phyloP scores from a whole-genome alignment of 805 yeast genomes.

The Starmerella kuoi region DNA sequence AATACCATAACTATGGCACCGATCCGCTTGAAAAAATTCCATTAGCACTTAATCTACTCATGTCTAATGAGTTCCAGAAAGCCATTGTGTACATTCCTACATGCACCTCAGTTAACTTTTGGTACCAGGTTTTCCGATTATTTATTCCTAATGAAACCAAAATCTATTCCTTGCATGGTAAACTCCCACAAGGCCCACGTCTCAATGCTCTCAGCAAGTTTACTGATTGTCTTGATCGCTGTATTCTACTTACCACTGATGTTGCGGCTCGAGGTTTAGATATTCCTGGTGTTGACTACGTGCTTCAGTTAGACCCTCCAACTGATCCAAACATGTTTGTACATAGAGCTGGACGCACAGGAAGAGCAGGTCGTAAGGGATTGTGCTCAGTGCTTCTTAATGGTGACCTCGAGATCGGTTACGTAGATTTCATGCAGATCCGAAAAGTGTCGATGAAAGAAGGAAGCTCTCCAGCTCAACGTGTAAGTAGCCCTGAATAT shows the following conservation, averaged over 20 bases:
- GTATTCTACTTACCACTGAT: slow-evolving; percentile 79
- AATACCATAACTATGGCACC: slow-evolving; percentile 36
- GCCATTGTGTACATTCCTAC: slow-evolving; percentile 89
- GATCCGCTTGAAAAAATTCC: slow-evolving; percentile 54
- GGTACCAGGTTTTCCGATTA: slow-evolving; percentile 26
- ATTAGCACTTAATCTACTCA: slow-evolving; percentile 41
- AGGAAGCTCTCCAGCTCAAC: slow-evolving; percentile 6
- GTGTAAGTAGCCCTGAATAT: slow-evolving; percentile 7
- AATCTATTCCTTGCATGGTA: slow-evolving; percentile 79
- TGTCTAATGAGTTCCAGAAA: slow-evolving; percentile 51
- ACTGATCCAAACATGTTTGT: slow-evolving; percentile 82
- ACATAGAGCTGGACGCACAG: slow-evolving; percentile 93
- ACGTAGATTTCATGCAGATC: slow-evolving; percentile 65
- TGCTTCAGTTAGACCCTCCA: slow-evolving; percentile 91
- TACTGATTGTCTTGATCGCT: slow-evolving; percentile 35
- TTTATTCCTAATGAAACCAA: slow-evolving; percentile 24
- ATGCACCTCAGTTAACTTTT: slow-evolving; percentile 69
- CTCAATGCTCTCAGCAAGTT: slow-evolving; percentile 58
- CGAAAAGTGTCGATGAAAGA: slow-evolving; percentile 43
- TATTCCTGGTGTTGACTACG: slow-evolving; percentile 87
- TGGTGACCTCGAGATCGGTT: slow-evolving; percentile 69
- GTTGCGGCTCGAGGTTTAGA: slow-evolving; percentile 98
- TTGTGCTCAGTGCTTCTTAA: slow-evolving; percentile 63
- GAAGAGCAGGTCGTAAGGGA: slow-evolving; percentile 79
- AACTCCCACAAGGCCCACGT: slow-evolving; percentile 68